Evolutionary conservation across 768 basidiomycete genomes (phyloP).

Genomic region (Tulasnella sp.): DNA sequence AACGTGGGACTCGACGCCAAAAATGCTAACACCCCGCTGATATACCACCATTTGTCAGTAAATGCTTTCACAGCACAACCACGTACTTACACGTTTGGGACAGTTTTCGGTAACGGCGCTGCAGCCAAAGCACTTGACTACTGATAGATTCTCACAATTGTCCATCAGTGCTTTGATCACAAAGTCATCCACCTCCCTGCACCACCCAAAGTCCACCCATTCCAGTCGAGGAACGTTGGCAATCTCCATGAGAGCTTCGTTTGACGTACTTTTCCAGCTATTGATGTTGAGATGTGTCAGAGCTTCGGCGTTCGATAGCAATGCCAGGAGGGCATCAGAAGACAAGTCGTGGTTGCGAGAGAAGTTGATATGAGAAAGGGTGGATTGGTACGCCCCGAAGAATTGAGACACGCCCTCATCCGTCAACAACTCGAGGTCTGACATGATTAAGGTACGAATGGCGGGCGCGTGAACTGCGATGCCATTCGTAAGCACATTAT

Average conservation of each 20-base stretch:
- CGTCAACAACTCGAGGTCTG: conserved; percentile 47
- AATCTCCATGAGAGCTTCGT: conserved; percentile 34
- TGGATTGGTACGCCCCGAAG: conserved; percentile 40
- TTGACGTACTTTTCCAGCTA: conserved; percentile 52
- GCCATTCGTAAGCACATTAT: conserved; percentile 47
- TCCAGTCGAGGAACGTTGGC: conserved; percentile 29
- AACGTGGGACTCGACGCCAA: conserved; percentile 20
- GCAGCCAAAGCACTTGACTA: conserved; percentile 45
- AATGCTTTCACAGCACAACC: neutral
- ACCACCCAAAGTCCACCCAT: conserved; percentile 73
- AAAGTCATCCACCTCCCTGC: conserved; percentile 71
- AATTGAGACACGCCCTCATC: conserved; percentile 57
- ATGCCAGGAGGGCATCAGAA: conserved; percentile 40
- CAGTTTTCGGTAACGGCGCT: conserved; percentile 36
- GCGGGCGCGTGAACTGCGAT: conserved; percentile 36
- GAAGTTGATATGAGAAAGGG: conserved; percentile 43
- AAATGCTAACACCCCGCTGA: conserved; percentile 19
- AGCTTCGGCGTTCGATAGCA: conserved; percentile 50
- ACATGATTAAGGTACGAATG: conserved; percentile 43
- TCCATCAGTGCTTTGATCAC: conserved; percentile 56
- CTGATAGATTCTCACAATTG: conserved; percentile 30
- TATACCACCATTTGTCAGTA: neutral
- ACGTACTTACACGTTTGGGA: conserved; percentile 35
- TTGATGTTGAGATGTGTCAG: conserved; percentile 60
- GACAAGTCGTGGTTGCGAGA: conserved; percentile 48